phyloP scores from a whole-genome alignment of 1,284 basidiomycete species.

The Irpex lacteus region DNA sequence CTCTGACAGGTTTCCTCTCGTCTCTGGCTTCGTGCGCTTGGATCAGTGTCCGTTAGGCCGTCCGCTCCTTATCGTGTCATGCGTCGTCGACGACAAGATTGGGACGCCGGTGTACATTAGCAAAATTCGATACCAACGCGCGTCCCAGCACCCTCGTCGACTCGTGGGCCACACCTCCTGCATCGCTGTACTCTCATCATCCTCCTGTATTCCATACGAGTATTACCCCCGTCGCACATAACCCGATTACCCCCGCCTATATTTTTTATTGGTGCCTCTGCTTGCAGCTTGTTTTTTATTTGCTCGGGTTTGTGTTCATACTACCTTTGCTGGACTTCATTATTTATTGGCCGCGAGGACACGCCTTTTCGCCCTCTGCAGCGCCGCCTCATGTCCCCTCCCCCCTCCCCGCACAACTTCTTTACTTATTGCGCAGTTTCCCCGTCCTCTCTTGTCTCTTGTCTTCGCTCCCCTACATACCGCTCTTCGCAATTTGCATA shows the following conservation, averaged over 20 bases:
- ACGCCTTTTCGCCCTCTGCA: background rate
- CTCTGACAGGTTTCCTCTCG: background rate
- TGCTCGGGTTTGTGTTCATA: constrained; percentile 14
- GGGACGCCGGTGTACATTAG: constrained; percentile 3
- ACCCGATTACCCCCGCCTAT: background rate
- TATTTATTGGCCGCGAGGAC: constrained; percentile 13
- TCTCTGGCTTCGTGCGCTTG: background rate
- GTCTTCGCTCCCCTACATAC: background rate
- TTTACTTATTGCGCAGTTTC: background rate
- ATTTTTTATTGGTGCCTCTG: constrained; percentile 6
- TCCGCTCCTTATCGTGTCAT: constrained; percentile 7
- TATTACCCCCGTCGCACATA: background rate
- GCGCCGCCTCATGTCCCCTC: too few relatives aligned
- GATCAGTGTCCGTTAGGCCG: constrained; percentile 9
- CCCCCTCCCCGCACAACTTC: too few relatives aligned
- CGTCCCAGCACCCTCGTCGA: constrained; percentile 1
- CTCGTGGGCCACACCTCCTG: constrained; percentile 2
- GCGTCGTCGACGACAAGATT: background rate
- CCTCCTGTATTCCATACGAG: constrained; percentile 3
- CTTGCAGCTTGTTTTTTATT: constrained; percentile 11
- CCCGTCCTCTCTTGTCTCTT: background rate
- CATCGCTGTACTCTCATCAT: background rate
- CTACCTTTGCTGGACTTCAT: constrained; percentile 10
- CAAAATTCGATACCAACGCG: constrained; percentile 2
- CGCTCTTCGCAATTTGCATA: constrained; percentile 6